A percentile compares a stretch with the other conserved stretches of the same genome.
Evolutionary conservation across 176 grass and related monocot genomes (phyloP).

Genomic region (Oryza longistaminata): DNA sequence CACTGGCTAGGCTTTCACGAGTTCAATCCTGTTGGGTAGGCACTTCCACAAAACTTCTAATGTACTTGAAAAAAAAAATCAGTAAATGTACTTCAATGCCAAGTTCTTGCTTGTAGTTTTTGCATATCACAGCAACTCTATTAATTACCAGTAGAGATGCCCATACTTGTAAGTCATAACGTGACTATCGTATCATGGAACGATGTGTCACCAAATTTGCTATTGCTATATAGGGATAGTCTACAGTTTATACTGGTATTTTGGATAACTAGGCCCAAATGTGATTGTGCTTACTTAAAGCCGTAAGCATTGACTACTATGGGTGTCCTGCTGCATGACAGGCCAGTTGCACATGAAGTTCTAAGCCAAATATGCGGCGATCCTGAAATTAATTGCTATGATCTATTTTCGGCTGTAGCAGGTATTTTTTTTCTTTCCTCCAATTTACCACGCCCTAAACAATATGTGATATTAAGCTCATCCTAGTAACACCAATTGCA

Average conservation of each 20-base stretch:
- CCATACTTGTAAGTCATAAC: neutral
- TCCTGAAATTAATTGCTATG: conserved; percentile 43
- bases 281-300: conserved; percentile 5
- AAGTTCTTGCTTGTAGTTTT: neutral
- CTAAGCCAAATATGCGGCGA: conserved; percentile 34
- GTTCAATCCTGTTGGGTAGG: conserved; percentile 57
- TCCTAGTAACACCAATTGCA: conserved; percentile 8
- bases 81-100: neutral
- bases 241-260: neutral
- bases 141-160: conserved; percentile 6
- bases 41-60: conserved; percentile 8
- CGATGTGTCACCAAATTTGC: neutral
- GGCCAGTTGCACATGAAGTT: conserved; percentile 18
- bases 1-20: conserved; percentile 45
- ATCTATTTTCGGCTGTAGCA: conserved; percentile 45
- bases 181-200: neutral
- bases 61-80: conserved; percentile 25
- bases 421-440: conserved; percentile 26
- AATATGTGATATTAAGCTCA: neutral
- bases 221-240: neutral
- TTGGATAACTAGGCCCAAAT: neutral
- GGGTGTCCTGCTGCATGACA: conserved; percentile 29
- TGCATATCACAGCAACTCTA: neutral
- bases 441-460: neutral
- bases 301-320: neutral